Conservation (phyloP, 75 land plant species). For the Selaginella moellendorffii region DNA sequence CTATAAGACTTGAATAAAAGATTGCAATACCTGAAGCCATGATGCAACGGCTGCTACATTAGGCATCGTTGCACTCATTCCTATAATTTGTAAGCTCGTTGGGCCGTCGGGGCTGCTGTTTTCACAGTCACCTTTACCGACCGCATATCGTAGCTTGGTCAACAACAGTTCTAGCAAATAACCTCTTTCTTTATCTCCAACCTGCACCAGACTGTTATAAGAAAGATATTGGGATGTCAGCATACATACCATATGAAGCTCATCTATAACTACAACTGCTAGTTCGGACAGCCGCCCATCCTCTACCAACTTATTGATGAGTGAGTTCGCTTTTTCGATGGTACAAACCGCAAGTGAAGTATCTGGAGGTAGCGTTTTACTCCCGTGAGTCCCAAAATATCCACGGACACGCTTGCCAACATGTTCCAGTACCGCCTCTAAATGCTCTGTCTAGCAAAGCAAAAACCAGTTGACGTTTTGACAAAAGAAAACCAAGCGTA, state of each 20-base stretch:
- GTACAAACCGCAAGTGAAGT: constrained; percentile 96
- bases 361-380: constrained; percentile 78
- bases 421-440: constrained; percentile 73
- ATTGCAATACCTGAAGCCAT: constrained; percentile 86
- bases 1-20: too few species aligned
- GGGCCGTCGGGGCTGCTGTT: constrained; percentile 27
- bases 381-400: constrained; percentile 83
- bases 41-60: constrained; percentile 83
- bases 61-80: constrained; percentile 99
- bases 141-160: constrained; percentile 93
- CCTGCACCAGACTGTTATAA: too few species aligned
- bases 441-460: constrained; percentile 93
- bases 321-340: constrained; percentile 92
- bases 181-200: constrained; percentile 77
- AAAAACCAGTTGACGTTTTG: too few species aligned
- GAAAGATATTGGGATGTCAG: background rate
- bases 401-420: constrained; percentile 78
- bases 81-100: constrained; percentile 69
- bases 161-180: constrained; percentile 88
- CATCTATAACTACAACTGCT: constrained; percentile 90
- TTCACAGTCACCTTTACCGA: constrained; percentile 58
- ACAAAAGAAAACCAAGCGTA: too few species aligned
- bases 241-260: constrained; percentile 78
- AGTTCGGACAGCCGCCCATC: constrained; percentile 90
- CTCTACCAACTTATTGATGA: constrained; percentile 78